Percentiles rank a stretch among this genome's conserved stretches.
These are phyloP conservation scores for Coprinopsis cinerea DNA, from an alignment of 768 basidiomycete species.

Conservation along the genomic window DNA sequence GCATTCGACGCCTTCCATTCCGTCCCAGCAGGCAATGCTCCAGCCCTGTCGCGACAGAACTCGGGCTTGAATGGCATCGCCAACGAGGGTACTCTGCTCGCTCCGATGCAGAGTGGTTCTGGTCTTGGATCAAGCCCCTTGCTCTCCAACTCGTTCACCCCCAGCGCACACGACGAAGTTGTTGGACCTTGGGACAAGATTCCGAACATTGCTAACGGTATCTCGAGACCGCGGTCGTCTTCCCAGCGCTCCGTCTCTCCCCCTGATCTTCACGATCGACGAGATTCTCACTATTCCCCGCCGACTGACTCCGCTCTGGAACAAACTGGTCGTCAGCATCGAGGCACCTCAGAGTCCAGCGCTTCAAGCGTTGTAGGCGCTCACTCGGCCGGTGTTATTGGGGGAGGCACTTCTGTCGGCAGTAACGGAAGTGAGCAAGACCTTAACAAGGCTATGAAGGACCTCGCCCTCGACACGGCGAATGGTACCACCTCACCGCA, in stretches of 20 bases:
- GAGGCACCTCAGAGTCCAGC: constrained; percentile 22
- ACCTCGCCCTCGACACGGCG: constrained; percentile 48
- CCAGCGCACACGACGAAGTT: constrained; percentile 23
- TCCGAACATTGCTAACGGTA: constrained; percentile 13
- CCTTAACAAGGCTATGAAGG: constrained; percentile 36
- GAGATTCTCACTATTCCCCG: constrained; percentile 2
- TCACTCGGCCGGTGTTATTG: constrained; percentile 17
- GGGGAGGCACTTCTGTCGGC: constrained; percentile 15
- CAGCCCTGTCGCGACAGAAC: constrained; percentile 33
- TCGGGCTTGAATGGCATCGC: constrained; percentile 20
- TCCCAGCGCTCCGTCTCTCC: constrained; percentile 35
- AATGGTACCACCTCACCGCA: constrained; percentile 63
- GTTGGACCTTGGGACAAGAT: constrained; percentile 42
- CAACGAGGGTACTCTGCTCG: constrained; percentile 15
- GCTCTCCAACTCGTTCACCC: constrained; percentile 13
- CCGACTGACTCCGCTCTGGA: not conserved
- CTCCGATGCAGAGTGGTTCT: constrained; percentile 15
- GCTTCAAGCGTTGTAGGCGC: constrained; percentile 26
- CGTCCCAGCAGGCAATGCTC: constrained; percentile 25
- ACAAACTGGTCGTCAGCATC: constrained; percentile 3
- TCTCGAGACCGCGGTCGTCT: constrained; percentile 8
- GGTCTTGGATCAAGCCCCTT: constrained; percentile 19
- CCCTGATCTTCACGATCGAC: constrained; percentile 4
- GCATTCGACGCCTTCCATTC: constrained; percentile 81
- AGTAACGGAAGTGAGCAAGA: constrained; percentile 22